A percentile compares a stretch with the other conserved stretches of the same genome.
Conservation (phyloP, 371 early-diverging fungal genomes). For the Coemansia sp. region DNA sequence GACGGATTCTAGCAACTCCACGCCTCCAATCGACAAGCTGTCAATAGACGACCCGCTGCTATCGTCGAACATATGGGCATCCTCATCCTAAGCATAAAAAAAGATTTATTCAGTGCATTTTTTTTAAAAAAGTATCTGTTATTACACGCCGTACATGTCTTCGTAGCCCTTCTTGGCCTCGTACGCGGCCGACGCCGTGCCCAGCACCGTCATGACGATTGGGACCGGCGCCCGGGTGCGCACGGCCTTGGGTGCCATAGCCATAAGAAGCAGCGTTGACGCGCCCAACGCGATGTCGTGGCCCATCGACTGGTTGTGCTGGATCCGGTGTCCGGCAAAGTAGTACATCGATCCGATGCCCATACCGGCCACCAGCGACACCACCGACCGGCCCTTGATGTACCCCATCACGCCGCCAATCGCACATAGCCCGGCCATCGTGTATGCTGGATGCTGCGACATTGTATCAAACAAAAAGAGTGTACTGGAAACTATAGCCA, state of each 20-base stretch:
- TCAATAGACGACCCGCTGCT: background rate
- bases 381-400: slow-evolving; percentile 39
- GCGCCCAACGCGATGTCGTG: slow-evolving; percentile 47
- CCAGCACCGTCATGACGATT: slow-evolving; percentile 26
- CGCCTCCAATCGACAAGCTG: background rate
- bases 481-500: background rate
- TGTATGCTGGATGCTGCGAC: slow-evolving; percentile 46
- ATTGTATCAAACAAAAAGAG: slow-evolving; percentile 9
- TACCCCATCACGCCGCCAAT: slow-evolving; percentile 50
- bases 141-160: slow-evolving; percentile 43
- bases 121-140: too few species aligned
- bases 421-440: slow-evolving; percentile 44
- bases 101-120: too few species aligned
- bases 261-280: slow-evolving; percentile 38
- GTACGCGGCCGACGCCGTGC: slow-evolving; percentile 32
- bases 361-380: slow-evolving; percentile 41
- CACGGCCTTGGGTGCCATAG: slow-evolving; percentile 50
- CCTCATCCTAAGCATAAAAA: too few species aligned
- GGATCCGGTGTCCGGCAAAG: slow-evolving; percentile 31
- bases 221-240: slow-evolving; percentile 45
- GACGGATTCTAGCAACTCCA: too few species aligned
- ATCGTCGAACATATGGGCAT: too few species aligned
- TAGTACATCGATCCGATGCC: slow-evolving; percentile 40
- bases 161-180: slow-evolving; percentile 48
- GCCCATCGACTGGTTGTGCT: slow-evolving; percentile 39